Conservation (phyloP, 495 filamentous ascomycete genomes). For the Xylaria longipes region DNA sequence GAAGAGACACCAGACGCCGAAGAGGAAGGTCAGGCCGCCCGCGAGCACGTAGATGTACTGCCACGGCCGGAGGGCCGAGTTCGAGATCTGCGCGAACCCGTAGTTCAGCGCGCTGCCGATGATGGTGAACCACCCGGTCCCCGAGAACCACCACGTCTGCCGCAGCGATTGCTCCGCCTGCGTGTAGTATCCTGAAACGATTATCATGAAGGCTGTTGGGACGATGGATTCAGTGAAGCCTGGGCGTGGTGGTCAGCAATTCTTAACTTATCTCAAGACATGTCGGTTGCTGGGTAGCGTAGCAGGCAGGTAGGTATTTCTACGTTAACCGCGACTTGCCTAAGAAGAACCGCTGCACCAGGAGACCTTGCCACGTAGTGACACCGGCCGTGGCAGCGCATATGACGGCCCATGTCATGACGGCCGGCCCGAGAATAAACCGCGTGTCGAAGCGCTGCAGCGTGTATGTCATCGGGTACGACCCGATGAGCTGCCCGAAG, state of each 20-base stretch:
- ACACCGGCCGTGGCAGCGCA: conserved; percentile 74
- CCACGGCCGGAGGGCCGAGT: conserved; percentile 63
- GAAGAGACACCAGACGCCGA: conserved; percentile 66
- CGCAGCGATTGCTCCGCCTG: conserved; percentile 70
- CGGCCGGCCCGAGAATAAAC: conserved; percentile 66
- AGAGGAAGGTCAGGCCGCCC: conserved; percentile 67
- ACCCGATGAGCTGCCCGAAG: conserved; percentile 76
- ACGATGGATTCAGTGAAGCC: conserved; percentile 73
- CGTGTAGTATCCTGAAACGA: conserved; percentile 71
- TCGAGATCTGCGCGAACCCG: conserved; percentile 69
- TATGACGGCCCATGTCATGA: conserved; percentile 70
- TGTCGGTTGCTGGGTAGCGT: not conserved
- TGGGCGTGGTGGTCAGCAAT: not conserved
- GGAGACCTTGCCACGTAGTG: conserved; percentile 66
- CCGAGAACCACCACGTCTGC: conserved; percentile 74
- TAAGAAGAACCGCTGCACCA: conserved; percentile 73
- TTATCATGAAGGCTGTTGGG: conserved; percentile 72
- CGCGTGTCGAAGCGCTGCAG: conserved; percentile 70
- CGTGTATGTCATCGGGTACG: conserved; percentile 74
- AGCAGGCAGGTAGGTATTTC: not conserved
- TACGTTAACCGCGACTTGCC: not conserved
- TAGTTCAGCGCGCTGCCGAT: conserved; percentile 72
- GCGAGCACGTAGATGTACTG: conserved; percentile 75
- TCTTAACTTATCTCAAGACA: not conserved
- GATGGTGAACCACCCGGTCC: conserved; percentile 70